Percentiles rank a stretch among this genome's conserved stretches.
These are phyloP conservation scores for Ophiostoma ulmi DNA, from an alignment of 2,329 filamentous ascomycete genomes.

Conservation along the genomic window DNA sequence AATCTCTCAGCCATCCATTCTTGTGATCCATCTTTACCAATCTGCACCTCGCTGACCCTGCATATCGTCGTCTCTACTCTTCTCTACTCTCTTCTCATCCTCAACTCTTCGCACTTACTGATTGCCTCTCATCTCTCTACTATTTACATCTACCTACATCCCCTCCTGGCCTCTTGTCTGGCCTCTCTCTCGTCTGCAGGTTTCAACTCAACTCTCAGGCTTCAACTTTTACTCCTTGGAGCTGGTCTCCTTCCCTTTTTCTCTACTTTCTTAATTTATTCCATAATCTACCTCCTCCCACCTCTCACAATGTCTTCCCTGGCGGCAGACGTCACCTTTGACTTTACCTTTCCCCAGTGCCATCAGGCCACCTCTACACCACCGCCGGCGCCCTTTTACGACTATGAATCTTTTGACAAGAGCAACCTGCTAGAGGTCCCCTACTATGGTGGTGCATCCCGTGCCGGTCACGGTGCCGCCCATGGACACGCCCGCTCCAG, in stretches of 20 bases:
- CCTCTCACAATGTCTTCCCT: slow-evolving; percentile 41
- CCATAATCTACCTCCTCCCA: slow-evolving; percentile 28
- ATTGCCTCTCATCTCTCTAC: not conserved
- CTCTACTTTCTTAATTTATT: slow-evolving; percentile 5
- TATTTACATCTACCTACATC: slow-evolving; percentile 10
- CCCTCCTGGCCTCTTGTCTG: slow-evolving; percentile 8
- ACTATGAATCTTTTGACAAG: slow-evolving; percentile 45
- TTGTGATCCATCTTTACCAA: not conserved
- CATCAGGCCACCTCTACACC: slow-evolving; percentile 49
- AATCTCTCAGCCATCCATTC: slow-evolving; percentile 1
- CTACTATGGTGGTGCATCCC: slow-evolving; percentile 37
- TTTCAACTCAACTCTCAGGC: not conserved
- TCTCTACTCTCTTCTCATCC: not conserved
- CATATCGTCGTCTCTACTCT: not conserved
- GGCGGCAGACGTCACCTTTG: slow-evolving; percentile 58
- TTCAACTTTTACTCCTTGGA: not conserved
- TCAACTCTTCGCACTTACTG: not conserved
- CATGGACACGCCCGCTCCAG: slow-evolving; percentile 56
- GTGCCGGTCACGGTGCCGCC: not conserved
- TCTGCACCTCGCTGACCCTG: slow-evolving; percentile 7
- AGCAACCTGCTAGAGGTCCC: slow-evolving; percentile 47
- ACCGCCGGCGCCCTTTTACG: slow-evolving; percentile 42
- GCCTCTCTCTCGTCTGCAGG: not conserved
- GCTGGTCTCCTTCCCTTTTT: slow-evolving; percentile 6
- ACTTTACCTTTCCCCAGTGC: slow-evolving; percentile 55